A percentile compares a stretch with the other conserved stretches of the same genome.
Evolutionary conservation across 176 grass and related monocot species (phyloP).

Genomic region (Tuctoria greenei): DNA sequence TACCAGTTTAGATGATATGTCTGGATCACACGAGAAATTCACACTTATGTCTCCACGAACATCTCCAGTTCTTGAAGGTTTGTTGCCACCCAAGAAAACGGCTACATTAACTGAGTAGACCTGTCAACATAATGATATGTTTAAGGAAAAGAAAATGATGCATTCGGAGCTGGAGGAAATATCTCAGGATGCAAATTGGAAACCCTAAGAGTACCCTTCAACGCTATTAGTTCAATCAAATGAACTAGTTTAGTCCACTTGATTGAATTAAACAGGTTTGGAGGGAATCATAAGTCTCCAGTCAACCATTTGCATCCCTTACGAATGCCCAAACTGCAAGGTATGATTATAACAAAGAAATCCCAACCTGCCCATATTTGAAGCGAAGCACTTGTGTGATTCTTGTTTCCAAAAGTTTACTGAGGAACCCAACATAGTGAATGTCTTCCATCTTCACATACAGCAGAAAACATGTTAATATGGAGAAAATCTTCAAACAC

Average conservation of each 20-base stretch:
- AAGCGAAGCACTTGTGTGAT: constrained; percentile 99
- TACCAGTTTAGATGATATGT: constrained; percentile 90
- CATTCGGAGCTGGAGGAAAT: not conserved
- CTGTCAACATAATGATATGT: constrained; percentile 48
- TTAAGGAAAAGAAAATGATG: constrained; percentile 19
- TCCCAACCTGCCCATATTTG: constrained; percentile 93
- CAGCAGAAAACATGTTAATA: constrained; percentile 36
- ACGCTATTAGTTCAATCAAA: not conserved
- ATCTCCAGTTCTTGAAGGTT: constrained; percentile 93
- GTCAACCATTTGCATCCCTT: not conserved
- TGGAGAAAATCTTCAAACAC: constrained; percentile 19
- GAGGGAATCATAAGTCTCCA: not conserved
- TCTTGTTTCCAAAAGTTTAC: constrained; percentile 97
- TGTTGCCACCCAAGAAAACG: constrained; percentile 97
- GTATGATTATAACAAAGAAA: constrained; percentile 19
- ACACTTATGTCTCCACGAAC: constrained; percentile 93
- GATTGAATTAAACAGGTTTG: not conserved
- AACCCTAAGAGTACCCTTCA: too few species aligned
- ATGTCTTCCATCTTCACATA: constrained; percentile 82
- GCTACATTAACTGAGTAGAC: constrained; percentile 94
- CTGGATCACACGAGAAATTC: constrained; percentile 94
- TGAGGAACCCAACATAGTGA: constrained; percentile 89
- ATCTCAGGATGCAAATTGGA: too few species aligned
- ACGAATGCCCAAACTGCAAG: constrained; percentile 16
- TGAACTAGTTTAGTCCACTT: not conserved